phyloP scores from a whole-genome alignment of 225 moss, liverwort and hornwort species.

The Marchantia polymorpha region DNA sequence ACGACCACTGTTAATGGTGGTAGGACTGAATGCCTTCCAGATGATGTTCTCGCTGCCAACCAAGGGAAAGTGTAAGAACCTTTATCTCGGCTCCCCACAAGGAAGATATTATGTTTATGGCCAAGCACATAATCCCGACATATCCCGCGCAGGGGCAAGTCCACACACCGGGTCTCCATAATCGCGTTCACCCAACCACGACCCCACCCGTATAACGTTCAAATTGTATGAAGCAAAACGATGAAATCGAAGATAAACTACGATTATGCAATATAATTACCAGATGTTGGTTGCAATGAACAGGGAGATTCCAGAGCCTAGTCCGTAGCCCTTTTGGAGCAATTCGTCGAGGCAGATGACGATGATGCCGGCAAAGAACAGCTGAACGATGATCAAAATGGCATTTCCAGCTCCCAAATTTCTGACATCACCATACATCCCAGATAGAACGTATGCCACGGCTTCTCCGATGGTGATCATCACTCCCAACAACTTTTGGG shows the following conservation, averaged over 20 bases:
- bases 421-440: constrained; percentile 86
- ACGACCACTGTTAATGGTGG: constrained; percentile 89
- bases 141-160: too few species aligned
- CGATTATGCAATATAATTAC: constrained; percentile 29
- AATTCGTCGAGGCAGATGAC: constrained; percentile 93
- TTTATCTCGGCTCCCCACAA: not conserved
- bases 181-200: too few species aligned
- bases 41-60: constrained; percentile 85
- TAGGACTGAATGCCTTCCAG: constrained; percentile 99
- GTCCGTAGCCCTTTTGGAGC: constrained; percentile 95
- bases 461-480: constrained; percentile 94
- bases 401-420: constrained; percentile 95
- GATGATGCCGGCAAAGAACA: constrained; percentile 91
- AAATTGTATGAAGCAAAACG: not conserved
- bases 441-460: constrained; percentile 80
- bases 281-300: constrained; percentile 99
- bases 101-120: not conserved
- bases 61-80: not conserved
- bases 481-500: constrained; percentile 90
- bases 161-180: too few species aligned
- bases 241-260: too few species aligned
- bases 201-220: too few species aligned
- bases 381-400: constrained; percentile 89
- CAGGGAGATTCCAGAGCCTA: constrained; percentile 92
- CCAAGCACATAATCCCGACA: too few species aligned